Base-by-base conservation (phyloP, 2,329 filamentous ascomycete genomes). In the Ceratocystis papillata region DNA sequence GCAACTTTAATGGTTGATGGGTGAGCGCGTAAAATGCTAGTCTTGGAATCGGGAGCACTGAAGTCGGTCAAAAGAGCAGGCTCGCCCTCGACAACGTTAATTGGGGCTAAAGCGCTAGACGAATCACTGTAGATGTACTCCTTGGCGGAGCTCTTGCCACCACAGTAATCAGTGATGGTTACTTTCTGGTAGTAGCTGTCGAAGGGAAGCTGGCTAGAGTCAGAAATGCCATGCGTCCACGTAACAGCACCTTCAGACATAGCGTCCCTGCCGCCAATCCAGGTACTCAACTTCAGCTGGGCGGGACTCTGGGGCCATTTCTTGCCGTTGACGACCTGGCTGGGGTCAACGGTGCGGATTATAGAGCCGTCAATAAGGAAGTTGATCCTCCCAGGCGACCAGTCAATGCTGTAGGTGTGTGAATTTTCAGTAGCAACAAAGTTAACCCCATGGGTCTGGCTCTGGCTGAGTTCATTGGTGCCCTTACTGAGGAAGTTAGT, bases 401-500 rank as follows among this genome's bases (percentile, higher is more conserved):
- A 89, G 76, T 87, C 82, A 64, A 89, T 75, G 17, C 81, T 80
- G 76, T 89, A 89, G 65, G 81, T 87, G 76, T 88, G 85, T 71
- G 78, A 80, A 30, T 71, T 71, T 62, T 73, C 66, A 57, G 77
- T 75, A 10, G 73, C 70, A 63, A 77, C 75, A 64, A 74, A 74
- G 57, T 70, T 64, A 57, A 85, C 76, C 30, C 74, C 70, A 72
- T 81, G 77, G 53, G 75, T 81, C 62, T 79, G 77, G 70, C 81
- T 78, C 71, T 79, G 81, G 48, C 76, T 77, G 33, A 77, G 80
- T 68, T 84, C 77, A 53, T 82, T 83, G 73, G 72, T 68, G 65
- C 86, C 87, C 76, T 88, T 87, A 74, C 85, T 83, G 73, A 88
- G 89, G 77, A 93, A 96, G 77, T 96, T 96, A 71, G 83, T 86